These are phyloP conservation scores for Blastocystis sp. DNA, from an alignment of 352 stramenopile species.

Conservation along the genomic window DNA sequence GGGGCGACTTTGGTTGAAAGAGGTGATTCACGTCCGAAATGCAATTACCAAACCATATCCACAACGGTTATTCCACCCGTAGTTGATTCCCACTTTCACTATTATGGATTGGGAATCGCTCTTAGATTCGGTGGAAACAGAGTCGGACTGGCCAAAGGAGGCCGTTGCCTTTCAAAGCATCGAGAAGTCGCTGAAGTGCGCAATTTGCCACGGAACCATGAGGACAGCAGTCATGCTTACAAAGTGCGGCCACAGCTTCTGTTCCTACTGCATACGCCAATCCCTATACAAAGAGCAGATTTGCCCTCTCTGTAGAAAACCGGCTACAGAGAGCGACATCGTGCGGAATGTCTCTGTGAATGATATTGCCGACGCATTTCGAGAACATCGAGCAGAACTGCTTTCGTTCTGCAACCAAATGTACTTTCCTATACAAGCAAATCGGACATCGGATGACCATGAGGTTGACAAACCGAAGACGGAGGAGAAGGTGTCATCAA, in stretches of 20 bases:
- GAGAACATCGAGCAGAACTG: conserved; percentile 22
- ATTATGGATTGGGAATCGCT: conserved; percentile 48
- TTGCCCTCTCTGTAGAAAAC: conserved; percentile 59
- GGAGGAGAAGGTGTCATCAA: neutral
- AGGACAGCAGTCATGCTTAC: conserved; percentile 31
- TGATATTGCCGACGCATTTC: conserved; percentile 34
- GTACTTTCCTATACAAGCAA: neutral
- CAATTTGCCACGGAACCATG: conserved; percentile 65
- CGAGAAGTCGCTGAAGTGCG: conserved; percentile 40
- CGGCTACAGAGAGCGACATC: conserved; percentile 59
- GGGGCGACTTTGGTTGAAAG: too few relatives aligned
- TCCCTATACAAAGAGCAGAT: conserved; percentile 42
- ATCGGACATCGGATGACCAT: neutral
- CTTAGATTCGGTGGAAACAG: conserved; percentile 46
- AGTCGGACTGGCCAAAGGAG: conserved; percentile 55
- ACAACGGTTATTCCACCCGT: too few relatives aligned
- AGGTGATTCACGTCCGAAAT: too few relatives aligned
- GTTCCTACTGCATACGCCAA: conserved; percentile 65
- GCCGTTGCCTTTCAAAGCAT: conserved; percentile 14
- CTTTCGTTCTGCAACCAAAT: neutral
- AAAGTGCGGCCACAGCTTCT: conserved; percentile 63
- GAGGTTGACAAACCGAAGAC: too few relatives aligned
- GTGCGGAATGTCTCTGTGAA: conserved; percentile 42
- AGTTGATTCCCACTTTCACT: neutral
- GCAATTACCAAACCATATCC: too few relatives aligned